Evolutionary conservation across 2,329 filamentous ascomycete species (phyloP), one percentile per base, ranked within the genome.

Genomic region (Myrmaecium sp.): DNA sequence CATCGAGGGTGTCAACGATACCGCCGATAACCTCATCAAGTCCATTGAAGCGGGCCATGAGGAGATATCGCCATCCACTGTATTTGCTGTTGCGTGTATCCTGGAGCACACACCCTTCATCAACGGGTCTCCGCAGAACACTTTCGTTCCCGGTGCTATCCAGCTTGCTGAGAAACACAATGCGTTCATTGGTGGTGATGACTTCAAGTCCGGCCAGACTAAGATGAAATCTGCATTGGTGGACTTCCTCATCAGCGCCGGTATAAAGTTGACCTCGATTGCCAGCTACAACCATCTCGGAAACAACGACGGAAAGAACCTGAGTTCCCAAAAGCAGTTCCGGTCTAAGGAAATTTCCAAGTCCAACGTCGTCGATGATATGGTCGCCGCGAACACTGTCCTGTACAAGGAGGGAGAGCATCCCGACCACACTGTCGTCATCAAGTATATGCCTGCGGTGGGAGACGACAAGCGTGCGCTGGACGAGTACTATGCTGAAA

Each of bases 191-290:
- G 89, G 89, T 32, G 89, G 89, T 38, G 89, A 98, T 46, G 89
- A 98, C 61, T 98, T 98, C 75, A 98, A 98, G 65, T 95, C 89
- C 35, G 89, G 89, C 36, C 89, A 98, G 66, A 98, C 89, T 52
- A 98, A 98, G 74, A 98, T 98, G 89, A 98, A 98, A 64, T 95
- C 89, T 33, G 89, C 89, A 12, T 72, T 98, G 16, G 89, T 95
- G 23, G 89, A 98, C 59, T 98, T 98, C 62, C 60, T 98, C 52
- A 93, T 98, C 73, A 94, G 74, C 52, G 89, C 89, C 25, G 89
- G 89, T 51, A 95, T 98, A 69, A 94, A 93, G 64, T 73, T 98
- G 48, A 95, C 86, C 33, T 93, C 84, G 21, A 95, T 98, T 59
- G 82, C 89, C 38, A 91, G 80, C 59, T 98, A 98, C 73, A 98